Evolutionary conservation across 176 grass and related monocot genomes (phyloP), one percentile per base, ranked within the genome.

Genomic region (Pontederia crassipes): DNA sequence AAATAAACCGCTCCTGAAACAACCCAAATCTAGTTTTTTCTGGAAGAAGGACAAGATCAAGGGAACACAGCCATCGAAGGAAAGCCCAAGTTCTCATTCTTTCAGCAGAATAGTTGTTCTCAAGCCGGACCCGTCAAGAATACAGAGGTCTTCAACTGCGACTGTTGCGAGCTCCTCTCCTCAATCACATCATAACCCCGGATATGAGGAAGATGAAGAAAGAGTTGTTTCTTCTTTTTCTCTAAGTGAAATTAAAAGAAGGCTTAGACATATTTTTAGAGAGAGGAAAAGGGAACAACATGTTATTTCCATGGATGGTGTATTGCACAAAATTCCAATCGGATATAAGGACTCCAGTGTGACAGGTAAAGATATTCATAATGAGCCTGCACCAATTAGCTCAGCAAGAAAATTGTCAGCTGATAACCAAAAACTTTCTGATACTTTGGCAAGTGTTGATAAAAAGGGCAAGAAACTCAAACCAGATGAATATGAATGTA

Each of bases 61-160:
- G 61, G 79, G 35, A 62, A 77, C 56, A 58, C 77, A 68, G 60
- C 61, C 57, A 48, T 59, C 69, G 47, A 68, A 80, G 47, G 17
- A 74, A 55, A 77, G 68, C 68, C 73, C 78, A 27, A 79, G 17
- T 46, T 77, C 75, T 55, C 71, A 81, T 67, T 71, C 68, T 57
- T 58, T 66, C 69, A 89, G 79, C 67, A 90, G 84, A 83, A 92
- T 98, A 72, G 88, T 89, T 58, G 83, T 98, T 67, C 69, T 89
- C 49, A 98, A 92, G 78, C 87, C 93, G 61, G 80, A 66, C 63
- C 82, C 84, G 64, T 3, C 6, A 13, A 47, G 29, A 24, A 17
- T 10, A 20, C 32, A 57, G 46, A 53, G 18, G 9, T 15, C 12
- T 18, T 16, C 48, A 2, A 46, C 46, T 32, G 56, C 9, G 12